A percentile compares a stretch with the other conserved stretches of the same genome.
These are phyloP conservation scores for Monocercomonoides exilis DNA, from an alignment of 78 protist species.

Conservation along the genomic window DNA sequence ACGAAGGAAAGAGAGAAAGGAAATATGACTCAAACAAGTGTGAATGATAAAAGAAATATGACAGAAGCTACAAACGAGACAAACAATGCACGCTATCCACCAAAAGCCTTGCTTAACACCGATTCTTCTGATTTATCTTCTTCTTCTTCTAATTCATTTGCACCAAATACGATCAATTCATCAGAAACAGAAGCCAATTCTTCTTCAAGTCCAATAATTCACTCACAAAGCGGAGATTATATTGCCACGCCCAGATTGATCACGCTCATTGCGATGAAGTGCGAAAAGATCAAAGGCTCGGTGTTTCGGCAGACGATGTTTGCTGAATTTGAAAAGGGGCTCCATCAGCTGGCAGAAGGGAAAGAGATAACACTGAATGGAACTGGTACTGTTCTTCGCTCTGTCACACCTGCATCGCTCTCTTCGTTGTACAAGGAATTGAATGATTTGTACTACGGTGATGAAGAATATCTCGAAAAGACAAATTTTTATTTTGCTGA, in stretches of 20 bases:
- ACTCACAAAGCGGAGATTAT: too few species aligned
- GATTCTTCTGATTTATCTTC: background rate
- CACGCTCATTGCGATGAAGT: background rate
- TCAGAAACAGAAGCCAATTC: too few species aligned
- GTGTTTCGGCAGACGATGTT: constrained; percentile 23
- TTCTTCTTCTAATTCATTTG: too few species aligned
- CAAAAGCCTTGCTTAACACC: background rate
- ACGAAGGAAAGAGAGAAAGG: too few species aligned
- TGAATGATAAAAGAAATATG: too few species aligned
- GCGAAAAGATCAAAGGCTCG: constrained; percentile 23
- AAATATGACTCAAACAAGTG: too few species aligned
- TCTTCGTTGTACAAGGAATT: background rate
- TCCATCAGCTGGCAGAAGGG: constrained; percentile 14
- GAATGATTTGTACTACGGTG: constrained; percentile 21
- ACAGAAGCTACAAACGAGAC: background rate
- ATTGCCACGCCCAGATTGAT: too few species aligned
- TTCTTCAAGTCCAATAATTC: too few species aligned
- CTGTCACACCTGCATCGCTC: background rate
- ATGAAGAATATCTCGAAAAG: background rate
- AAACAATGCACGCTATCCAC: background rate
- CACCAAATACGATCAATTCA: too few species aligned
- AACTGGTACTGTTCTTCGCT: background rate
- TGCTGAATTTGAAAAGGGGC: constrained; percentile 21
- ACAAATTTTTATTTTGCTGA: too few species aligned
- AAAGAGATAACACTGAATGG: background rate